Evolutionary conservation across 2,329 filamentous ascomycete genomes (phyloP).

Genomic region (Mycosphaerella arachidis): DNA sequence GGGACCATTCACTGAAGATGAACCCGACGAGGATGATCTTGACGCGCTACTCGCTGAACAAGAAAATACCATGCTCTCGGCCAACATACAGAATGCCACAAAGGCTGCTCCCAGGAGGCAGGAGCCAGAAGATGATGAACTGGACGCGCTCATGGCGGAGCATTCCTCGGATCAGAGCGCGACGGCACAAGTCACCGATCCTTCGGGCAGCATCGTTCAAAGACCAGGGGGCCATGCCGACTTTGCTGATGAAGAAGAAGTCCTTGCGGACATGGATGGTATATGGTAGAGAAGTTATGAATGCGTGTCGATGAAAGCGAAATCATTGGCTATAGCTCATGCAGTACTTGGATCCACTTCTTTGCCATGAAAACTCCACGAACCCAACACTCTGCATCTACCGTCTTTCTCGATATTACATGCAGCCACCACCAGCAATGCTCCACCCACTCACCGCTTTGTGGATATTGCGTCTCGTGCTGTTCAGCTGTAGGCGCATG

Average conservation of each 20-base stretch:
- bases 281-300: slow-evolving; percentile 4
- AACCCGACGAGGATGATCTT: slow-evolving; percentile 23
- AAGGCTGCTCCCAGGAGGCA: background rate
- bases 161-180: slow-evolving; percentile 27
- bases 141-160: slow-evolving; percentile 41
- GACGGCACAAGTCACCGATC: background rate
- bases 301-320: background rate
- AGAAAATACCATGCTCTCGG: background rate
- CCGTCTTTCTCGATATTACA: background rate
- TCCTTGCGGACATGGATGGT: slow-evolving; percentile 49
- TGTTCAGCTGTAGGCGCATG: background rate
- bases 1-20: slow-evolving; percentile 19
- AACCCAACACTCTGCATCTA: background rate
- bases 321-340: background rate
- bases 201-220: background rate
- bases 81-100: background rate
- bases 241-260: slow-evolving; percentile 62
- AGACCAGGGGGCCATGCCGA: slow-evolving; percentile 25
- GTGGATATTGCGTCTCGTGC: background rate
- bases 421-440: background rate
- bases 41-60: slow-evolving; percentile 23
- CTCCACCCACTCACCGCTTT: background rate
- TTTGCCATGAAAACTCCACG: background rate
- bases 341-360: background rate
- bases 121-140: slow-evolving; percentile 13